Evolutionary conservation across 2,329 filamentous ascomycete genomes (phyloP), one percentile per base, ranked within the genome.

Genomic region (Cryphonectria radicalis): DNA sequence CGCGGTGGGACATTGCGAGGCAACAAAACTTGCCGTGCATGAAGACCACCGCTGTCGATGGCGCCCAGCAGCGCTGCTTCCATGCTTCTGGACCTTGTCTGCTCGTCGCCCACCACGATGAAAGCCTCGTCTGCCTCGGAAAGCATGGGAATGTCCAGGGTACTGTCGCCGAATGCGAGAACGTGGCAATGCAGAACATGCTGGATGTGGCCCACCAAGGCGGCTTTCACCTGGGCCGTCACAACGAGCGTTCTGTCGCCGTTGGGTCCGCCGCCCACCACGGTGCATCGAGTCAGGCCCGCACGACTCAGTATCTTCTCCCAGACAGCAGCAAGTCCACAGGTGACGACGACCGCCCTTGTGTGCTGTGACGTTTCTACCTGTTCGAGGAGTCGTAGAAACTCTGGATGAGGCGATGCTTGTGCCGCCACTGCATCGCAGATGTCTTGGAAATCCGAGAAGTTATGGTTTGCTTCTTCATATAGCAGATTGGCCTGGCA

Each of bases 161-260:
- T 81, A 73, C 89, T 88, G 74, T 91, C 88, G n/a, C 89, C 89
- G 74, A 91, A 88, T 0, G 87, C 89, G 22, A 59, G 55, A 17
- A 62, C 59, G 59, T 62, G 32, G 28, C 55, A 59, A 13, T 32
- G 55, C 6, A 59, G 25, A 13, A 59, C 55, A 8, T 59, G 4
- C 28, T 59, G 55, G 25, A 59, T 8, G 55, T 59, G 28, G 55
- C 6, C 55, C 1, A 59, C 55, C 14, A 59, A 19, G 13, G 55
- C 55, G 28, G 55, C 55, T 59, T 59, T 59, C 13, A 59, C 28
- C 14, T 59, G 55, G 14, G 55, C 55, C 10, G 55, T 59, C 28
- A 59, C 55, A 4, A 59, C 55, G 55, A 32, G 25, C 4, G 55
- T 59, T 35, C 17, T 35, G 55, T 59, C 55, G 17, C 55, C 28